phyloP scores from a whole-genome alignment of 306 rosid genomes.

The Cucurbita maxima region DNA sequence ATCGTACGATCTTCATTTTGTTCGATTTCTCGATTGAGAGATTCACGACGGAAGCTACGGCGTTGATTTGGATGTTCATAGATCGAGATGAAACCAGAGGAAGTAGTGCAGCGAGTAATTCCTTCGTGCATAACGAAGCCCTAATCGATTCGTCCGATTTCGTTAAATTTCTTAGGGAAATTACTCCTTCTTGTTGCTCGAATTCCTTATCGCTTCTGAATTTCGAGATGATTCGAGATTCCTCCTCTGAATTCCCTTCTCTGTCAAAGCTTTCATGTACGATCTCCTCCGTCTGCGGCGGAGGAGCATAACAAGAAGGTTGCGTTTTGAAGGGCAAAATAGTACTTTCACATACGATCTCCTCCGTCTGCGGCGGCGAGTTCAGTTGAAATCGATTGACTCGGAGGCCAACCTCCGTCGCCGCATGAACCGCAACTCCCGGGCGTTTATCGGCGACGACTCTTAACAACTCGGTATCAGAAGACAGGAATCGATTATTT shows the following conservation, averaged over 20 bases:
- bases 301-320: slow-evolving; percentile 40
- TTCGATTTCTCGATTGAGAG: slow-evolving; percentile 65
- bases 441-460: slow-evolving; percentile 1
- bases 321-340: slow-evolving; percentile 58
- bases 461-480: slow-evolving; percentile 1
- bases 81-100: slow-evolving; percentile 37
- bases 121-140: slow-evolving; percentile 43
- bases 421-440: not conserved
- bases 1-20: slow-evolving; percentile 74
- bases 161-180: slow-evolving; percentile 45
- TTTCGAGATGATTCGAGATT: slow-evolving; percentile 22
- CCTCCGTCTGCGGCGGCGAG: slow-evolving; percentile 23
- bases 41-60: slow-evolving; percentile 67
- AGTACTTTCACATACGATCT: slow-evolving; percentile 18
- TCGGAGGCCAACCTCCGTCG: not conserved
- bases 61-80: slow-evolving; percentile 51
- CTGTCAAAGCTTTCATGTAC: not conserved
- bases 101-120: slow-evolving; percentile 31
- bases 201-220: slow-evolving; percentile 34
- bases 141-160: slow-evolving; percentile 38
- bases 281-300: slow-evolving; percentile 5
- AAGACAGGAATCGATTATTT: not conserved
- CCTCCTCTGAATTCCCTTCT: slow-evolving; percentile 27
- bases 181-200: slow-evolving; percentile 63
- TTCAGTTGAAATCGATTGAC: slow-evolving; percentile 22